Base-by-base conservation (phyloP, 2,329 filamentous ascomycete species). In the Neonectria hederae region DNA sequence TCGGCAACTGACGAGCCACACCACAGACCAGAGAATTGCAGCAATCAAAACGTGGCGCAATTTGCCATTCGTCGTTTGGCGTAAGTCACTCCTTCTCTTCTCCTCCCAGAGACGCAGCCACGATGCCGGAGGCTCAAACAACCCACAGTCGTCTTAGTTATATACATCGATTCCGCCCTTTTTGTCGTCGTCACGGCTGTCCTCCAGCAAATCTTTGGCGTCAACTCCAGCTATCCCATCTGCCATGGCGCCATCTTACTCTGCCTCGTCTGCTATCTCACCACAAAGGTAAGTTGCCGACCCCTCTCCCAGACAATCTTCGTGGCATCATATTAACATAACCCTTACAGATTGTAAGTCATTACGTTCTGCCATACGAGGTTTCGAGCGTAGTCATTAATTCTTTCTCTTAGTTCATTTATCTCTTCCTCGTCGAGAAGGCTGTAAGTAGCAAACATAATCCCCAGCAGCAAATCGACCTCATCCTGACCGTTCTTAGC, bases 401-500 rank as follows among this genome's bases (percentile, higher is more conserved):
- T 35, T 9, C 13, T 43, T 43, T 65, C 22, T 19, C 10, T 6
- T 42, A 84, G 78, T 76, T 89, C 22, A 87, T 90, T n/a, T 90
- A 90, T 70, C 80, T 87, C 26, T 90, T 90, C 72, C 78, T 90
- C 2, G 87, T 89, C 1, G 89, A 90, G 73, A 88, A 88, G 76
- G 87, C 85, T 46, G 86, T 87, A 76, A 73, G 83, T 77, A 9
- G 40, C 13, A 22, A 51, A 21, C 48, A 11, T 5, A n/a, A 5
- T 8, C n/a, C 5, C 11, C 8, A 19, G 30, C 24, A 9, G 13
- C 13, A 13, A 22, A 1, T 35, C n/a, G 5, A 22, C 24, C 21
- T 24, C 17, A 21, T 14, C 32, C 49, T 64, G 28, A 55, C 54
- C 66, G 11, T 5, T 2, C 11, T 4, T 46, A 87, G 83, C 85